A percentile compares a stretch with the other conserved stretches of the same genome.
Conservation (phyloP, 2,329 filamentous ascomycete species). For the Thelonectria discophora region DNA sequence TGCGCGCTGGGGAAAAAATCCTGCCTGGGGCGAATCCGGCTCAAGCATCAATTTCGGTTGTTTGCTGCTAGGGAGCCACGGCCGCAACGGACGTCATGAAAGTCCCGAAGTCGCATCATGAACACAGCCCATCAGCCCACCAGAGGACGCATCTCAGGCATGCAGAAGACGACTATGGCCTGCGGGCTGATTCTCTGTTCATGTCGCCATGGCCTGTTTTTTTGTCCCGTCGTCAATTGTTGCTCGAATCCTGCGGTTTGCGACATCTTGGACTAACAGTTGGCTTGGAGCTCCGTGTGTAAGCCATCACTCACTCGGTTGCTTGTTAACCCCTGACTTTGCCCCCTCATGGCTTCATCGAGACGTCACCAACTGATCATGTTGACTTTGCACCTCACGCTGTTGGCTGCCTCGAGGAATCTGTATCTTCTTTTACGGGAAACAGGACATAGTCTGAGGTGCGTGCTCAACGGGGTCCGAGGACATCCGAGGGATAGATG, state of each 20-base stretch:
- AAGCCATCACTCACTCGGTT: conserved; percentile 3
- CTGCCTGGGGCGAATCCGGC: not conserved
- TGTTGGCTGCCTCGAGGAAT: conserved; percentile 20
- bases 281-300: conserved; percentile 8
- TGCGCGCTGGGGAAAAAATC: not conserved
- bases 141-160: conserved; percentile 9
- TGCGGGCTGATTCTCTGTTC: conserved; percentile 3
- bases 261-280: not conserved
- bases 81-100: conserved; percentile 7
- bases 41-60: conserved; percentile 24
- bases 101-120: conserved; percentile 24
- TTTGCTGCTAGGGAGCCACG: not conserved
- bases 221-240: not conserved
- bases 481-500: not conserved
- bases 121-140: conserved; percentile 23
- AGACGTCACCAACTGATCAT: conserved; percentile 42
- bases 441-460: not conserved
- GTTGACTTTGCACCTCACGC: conserved; percentile 24
- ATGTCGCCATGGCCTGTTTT: conserved; percentile 21
- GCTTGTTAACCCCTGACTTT: conserved; percentile 23
- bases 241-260: not conserved
- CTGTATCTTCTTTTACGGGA: not conserved
- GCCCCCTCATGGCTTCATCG: conserved; percentile 36
- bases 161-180: not conserved
- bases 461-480: not conserved